Evolutionary conservation across 441 rosid genomes (phyloP).

Genomic region (Erodium texanum): DNA sequence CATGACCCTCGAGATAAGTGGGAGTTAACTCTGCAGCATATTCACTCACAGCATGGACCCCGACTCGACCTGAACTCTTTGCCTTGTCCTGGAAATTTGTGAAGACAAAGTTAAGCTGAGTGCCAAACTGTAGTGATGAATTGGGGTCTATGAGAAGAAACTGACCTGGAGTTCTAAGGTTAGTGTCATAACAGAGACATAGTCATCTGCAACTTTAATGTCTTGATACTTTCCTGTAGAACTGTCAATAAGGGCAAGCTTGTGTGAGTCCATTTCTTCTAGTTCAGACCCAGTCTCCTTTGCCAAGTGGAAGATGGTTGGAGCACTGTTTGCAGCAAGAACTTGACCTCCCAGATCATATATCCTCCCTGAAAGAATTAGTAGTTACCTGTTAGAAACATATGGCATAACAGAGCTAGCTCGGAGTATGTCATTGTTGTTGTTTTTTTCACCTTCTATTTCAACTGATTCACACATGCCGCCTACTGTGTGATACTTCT

Average conservation of each 20-base stretch:
- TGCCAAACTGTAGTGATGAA: not conserved
- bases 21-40: conserved; percentile 52
- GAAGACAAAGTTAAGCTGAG: conserved; percentile 1
- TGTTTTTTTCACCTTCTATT: conserved; percentile 45
- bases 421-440: not conserved
- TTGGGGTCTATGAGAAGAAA: conserved; percentile 6
- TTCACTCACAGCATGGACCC: conserved; percentile 57
- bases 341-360: conserved; percentile 77
- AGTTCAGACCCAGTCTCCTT: conserved; percentile 44
- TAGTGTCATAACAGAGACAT: conserved; percentile 45
- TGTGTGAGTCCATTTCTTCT: conserved; percentile 65
- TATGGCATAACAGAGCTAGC: not conserved
- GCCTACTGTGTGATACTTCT: conserved; percentile 53
- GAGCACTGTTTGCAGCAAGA: conserved; percentile 64
- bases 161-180: conserved; percentile 61
- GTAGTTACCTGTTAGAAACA: not conserved
- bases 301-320: conserved; percentile 52
- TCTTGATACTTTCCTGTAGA: conserved; percentile 45
- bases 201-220: conserved; percentile 51
- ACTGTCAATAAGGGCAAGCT: conserved; percentile 47
- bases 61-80: conserved; percentile 38
- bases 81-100: conserved; percentile 42
- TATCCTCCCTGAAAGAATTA: conserved; percentile 34
- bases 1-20: conserved; percentile 35
- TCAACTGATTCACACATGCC: conserved; percentile 74